Evolutionary conservation across 169 alveolate species (phyloP).

Genomic region (Sarcocystis neurona): DNA sequence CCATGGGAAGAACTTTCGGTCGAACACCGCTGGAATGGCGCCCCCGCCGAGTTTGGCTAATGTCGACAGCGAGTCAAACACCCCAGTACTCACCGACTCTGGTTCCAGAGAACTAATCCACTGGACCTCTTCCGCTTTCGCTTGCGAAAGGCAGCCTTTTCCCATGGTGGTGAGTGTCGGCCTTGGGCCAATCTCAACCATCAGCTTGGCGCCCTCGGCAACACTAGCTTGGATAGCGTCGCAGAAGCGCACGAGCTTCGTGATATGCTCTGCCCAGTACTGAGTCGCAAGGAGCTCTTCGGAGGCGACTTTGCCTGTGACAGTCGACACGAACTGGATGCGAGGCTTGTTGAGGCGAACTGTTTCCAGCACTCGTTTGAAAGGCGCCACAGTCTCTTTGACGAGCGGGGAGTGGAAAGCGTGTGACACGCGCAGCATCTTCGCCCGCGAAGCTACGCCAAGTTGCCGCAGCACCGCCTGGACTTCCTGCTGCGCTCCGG

Average conservation of each 20-base stretch:
- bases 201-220: constrained; percentile 45
- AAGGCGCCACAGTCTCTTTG: constrained; percentile 36
- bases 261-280: constrained; percentile 71
- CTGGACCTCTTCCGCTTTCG: constrained; percentile 21
- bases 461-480: constrained; percentile 40
- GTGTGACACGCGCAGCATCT: constrained; percentile 56
- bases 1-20: constrained; percentile 61
- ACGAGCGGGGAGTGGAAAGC: constrained; percentile 68
- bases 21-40: constrained; percentile 41
- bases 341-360: constrained; percentile 46
- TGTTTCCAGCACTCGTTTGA: constrained; percentile 39
- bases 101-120: constrained; percentile 62
- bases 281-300: constrained; percentile 21
- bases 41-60: constrained; percentile 24
- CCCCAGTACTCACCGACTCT: neutral
- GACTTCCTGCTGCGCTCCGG: constrained; percentile 72
- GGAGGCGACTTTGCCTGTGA: constrained; percentile 60
- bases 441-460: constrained; percentile 20
- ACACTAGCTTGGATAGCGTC: constrained; percentile 59
- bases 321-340: constrained; percentile 37
- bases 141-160: constrained; percentile 31
- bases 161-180: constrained; percentile 56
- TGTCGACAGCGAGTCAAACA: constrained; percentile 42
- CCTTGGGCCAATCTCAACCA: constrained; percentile 66
- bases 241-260: constrained; percentile 55